Evolutionary conservation across 306 rosid genomes (phyloP), one percentile per base, ranked within the genome.

Genomic region (Parietaria judaica): DNA sequence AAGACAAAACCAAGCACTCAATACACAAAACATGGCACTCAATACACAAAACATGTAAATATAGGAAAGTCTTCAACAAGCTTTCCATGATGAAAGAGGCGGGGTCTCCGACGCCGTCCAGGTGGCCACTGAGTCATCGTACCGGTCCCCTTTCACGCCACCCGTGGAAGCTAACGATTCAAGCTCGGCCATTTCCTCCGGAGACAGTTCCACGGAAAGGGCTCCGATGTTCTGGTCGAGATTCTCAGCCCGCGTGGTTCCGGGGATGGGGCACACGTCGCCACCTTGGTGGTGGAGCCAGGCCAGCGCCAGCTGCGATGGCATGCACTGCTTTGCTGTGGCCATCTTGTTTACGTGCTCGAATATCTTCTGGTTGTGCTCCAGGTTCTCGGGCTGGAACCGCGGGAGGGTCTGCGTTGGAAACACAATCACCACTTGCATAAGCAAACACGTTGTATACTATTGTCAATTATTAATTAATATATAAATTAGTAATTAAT

Each of bases 241-340:
- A 74, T 86, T 84, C 67, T 70, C 76, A 12, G 78, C 64, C 70
- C 86, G 83, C 4, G 97, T 89, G 39, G 97, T 89, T 78, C 97
- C 95, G 0, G 97, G 97, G 13, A 83, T 86, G 0, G 89, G 86
- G 39, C 83, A 76, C 59, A 83, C 86, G 3, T 83, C 89, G 3
- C 72, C 79, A 23, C 94, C 89, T 53, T 86, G 85, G 64, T 86
- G 87, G 39, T 79, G 90, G 72, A 83, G 73, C 90, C 85, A 86
- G 1, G 89, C 85, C 60, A 83, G 36, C 14, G 85, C 86, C 39
- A 80, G 81, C 57, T 83, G 89, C 14, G 95, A 39, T 1, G 87
- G 66, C 14, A 85, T 80, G 71, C 89, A 86, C 6, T 79, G 87
- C 44, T 83, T 86, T 70, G 67, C 78, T 56, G 76, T 17, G 38